A percentile compares a stretch with the other conserved stretches of the same genome.
phyloP scores from a whole-genome alignment of 2,329 filamentous ascomycete species.

The Apiospora aurea region DNA sequence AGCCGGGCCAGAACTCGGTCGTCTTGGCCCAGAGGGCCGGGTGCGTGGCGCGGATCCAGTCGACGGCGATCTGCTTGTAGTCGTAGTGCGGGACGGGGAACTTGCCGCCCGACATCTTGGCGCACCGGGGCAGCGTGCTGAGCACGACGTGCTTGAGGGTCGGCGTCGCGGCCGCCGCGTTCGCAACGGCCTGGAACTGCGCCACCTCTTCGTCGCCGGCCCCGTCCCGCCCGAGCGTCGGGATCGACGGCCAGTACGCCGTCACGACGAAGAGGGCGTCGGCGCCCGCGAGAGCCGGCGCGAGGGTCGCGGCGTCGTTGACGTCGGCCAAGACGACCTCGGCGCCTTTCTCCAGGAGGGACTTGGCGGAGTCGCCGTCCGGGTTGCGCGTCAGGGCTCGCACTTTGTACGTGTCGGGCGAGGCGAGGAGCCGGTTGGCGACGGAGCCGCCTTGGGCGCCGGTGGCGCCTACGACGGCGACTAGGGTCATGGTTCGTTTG shows the following conservation, averaged over 20 bases:
- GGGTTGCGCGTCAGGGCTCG: slow-evolving; percentile 38
- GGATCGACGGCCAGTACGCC: slow-evolving; percentile 38
- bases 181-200: slow-evolving; percentile 35
- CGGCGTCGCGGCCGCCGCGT: slow-evolving; percentile 28
- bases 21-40: slow-evolving; percentile 31
- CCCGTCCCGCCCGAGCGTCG: slow-evolving; percentile 23
- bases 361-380: slow-evolving; percentile 29
- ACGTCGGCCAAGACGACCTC: slow-evolving; percentile 37
- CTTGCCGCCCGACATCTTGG: slow-evolving; percentile 28
- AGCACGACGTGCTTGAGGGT: slow-evolving; percentile 35
- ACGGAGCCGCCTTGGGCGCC: slow-evolving; percentile 35
- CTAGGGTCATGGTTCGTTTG: not conserved
- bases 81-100: slow-evolving; percentile 36
- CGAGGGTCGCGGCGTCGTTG: slow-evolving; percentile 30
- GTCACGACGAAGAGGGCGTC: slow-evolving; percentile 41
- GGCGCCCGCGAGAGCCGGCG: slow-evolving; percentile 34
- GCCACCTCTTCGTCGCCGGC: slow-evolving; percentile 31
- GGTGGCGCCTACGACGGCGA: slow-evolving; percentile 25
- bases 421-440: slow-evolving; percentile 29
- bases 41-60: slow-evolving; percentile 29
- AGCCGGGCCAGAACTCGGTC: slow-evolving; percentile 34
- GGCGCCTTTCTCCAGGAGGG: slow-evolving; percentile 31
- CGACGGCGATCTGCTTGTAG: slow-evolving; percentile 32
- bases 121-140: slow-evolving; percentile 33
- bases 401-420: slow-evolving; percentile 32